Evolutionary conservation across 805 yeast species (phyloP), one percentile per base, ranked within the genome.

Genomic region (Peterozyma xylosa): DNA sequence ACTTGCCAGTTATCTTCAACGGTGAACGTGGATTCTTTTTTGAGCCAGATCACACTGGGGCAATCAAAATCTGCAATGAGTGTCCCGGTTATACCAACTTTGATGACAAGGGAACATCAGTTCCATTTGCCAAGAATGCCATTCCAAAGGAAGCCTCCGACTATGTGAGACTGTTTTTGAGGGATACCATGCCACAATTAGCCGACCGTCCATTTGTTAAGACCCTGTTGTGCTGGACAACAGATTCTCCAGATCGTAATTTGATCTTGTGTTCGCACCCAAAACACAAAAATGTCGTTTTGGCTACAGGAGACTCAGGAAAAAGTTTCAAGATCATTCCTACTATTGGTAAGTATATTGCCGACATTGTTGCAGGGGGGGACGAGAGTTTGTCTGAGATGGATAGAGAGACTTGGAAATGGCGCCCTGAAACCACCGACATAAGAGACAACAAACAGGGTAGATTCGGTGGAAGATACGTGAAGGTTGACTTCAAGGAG

Each of bases 81-180:
- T 52, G 49, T 33, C 55, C 55, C 5, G 55, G 55, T 13, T 52
- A 43, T 35, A 52, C 50, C 14, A 45, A 49, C 30, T 39, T 42
- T 11, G 35, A 30, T 3, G 42, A 33, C 3, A 27, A 21, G 11
- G 39, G 21, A 30, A 33, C 4, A 5, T 27, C 42, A 11, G 9
- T 39, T 10, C 35, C 41, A 37, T 9, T 15, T 21, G 98, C 93
- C 48, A 93, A 91, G 75, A 95, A 82, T 58, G 97, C 93, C n/a
- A 74, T 91, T 54, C 97, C 97, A 51, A 59, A 58, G 11, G 76
- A 93, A 41, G 68, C 90, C 16, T 83, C 96, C 10, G 86, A 73
- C 13, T 89, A 87, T 46, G 96, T 93, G 41, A 86, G 85, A 66
- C 60, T 67, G 34, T 91, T 81, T 60, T 71, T 89, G 48, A 66